Evolutionary conservation across 2,329 filamentous ascomycete genomes (phyloP).

Genomic region (Ophiostoma australiae): DNA sequence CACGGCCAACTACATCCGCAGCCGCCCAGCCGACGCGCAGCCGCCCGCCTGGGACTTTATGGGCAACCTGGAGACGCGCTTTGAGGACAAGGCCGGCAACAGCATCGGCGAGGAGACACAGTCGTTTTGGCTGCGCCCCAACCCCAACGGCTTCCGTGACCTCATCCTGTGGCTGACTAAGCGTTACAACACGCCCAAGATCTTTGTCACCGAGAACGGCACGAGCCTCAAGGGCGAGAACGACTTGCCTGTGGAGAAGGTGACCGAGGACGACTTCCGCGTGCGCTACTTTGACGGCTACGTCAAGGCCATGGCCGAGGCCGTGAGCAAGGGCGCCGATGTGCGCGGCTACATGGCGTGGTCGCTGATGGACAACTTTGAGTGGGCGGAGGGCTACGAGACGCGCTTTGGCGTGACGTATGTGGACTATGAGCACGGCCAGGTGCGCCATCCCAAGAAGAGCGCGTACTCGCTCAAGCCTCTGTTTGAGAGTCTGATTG

Average conservation of each 20-base stretch:
- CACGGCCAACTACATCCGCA: conserved; percentile 79
- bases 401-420: conserved; percentile 80
- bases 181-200: conserved; percentile 68
- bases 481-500: conserved; percentile 66
- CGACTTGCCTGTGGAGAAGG: conserved; percentile 62
- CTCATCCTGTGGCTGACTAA: conserved; percentile 72
- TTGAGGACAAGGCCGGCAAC: conserved; percentile 66
- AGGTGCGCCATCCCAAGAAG: conserved; percentile 79
- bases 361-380: conserved; percentile 87
- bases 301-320: conserved; percentile 69
- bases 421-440: conserved; percentile 74
- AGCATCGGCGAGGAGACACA: conserved; percentile 78
- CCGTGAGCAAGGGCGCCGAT: conserved; percentile 64
- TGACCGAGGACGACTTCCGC: conserved; percentile 77
- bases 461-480: conserved; percentile 67
- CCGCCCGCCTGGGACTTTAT: conserved; percentile 62
- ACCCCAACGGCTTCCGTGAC: conserved; percentile 70
- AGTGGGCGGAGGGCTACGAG: conserved; percentile 88
- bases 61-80: conserved; percentile 69
- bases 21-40: conserved; percentile 57
- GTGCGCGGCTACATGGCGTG: conserved; percentile 79
- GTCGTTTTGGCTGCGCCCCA: conserved; percentile 73
- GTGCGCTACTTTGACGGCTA: conserved; percentile 74
- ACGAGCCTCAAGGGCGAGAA: conserved; percentile 81
- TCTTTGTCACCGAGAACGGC: conserved; percentile 87